phyloP scores from a whole-genome alignment of 2,329 filamentous ascomycete genomes.

The Davidsoniella eucalypti region DNA sequence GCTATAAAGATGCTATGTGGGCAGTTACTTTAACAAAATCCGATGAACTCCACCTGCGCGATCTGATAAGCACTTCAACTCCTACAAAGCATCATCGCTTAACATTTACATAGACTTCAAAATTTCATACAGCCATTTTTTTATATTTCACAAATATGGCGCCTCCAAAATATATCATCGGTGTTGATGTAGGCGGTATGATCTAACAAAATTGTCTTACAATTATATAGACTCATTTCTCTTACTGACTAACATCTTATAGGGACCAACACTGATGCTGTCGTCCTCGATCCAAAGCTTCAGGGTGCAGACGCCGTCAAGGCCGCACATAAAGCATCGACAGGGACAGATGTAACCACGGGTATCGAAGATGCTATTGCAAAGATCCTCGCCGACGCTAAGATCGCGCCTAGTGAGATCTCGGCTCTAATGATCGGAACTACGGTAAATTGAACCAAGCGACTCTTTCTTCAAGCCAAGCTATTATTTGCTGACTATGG shows the following conservation, averaged over 20 bases:
- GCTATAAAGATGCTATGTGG: too few species aligned
- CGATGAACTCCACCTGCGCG: constrained; percentile 18
- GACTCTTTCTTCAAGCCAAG: not conserved
- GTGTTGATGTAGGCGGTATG: constrained; percentile 24
- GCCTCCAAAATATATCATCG: constrained; percentile 19
- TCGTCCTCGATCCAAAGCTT: constrained; percentile 28
- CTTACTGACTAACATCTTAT: not conserved
- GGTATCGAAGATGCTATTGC: constrained; percentile 23
- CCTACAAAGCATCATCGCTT: too few species aligned
- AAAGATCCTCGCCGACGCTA: constrained; percentile 1
- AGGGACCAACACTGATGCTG: constrained; percentile 38
- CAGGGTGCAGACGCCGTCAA: constrained; percentile 9
- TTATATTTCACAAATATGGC: constrained; percentile 9
- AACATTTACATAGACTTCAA: too few species aligned
- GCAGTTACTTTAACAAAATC: too few species aligned
- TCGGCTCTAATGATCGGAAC: constrained; percentile 36
- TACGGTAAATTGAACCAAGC: constrained; percentile 19
- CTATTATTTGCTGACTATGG: not conserved
- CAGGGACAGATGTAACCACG: constrained; percentile 29
- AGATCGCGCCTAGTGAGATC: constrained; percentile 20
- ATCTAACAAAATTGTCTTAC: not conserved
- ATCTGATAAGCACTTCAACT: constrained; percentile 7
- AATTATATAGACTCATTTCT: not conserved
- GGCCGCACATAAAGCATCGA: constrained; percentile 28
- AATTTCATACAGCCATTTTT: too few species aligned